Evolutionary conservation across 371 early-diverging fungal species (phyloP), one percentile per base, ranked within the genome.

Genomic region (Dinochytrium kinnereticum): DNA sequence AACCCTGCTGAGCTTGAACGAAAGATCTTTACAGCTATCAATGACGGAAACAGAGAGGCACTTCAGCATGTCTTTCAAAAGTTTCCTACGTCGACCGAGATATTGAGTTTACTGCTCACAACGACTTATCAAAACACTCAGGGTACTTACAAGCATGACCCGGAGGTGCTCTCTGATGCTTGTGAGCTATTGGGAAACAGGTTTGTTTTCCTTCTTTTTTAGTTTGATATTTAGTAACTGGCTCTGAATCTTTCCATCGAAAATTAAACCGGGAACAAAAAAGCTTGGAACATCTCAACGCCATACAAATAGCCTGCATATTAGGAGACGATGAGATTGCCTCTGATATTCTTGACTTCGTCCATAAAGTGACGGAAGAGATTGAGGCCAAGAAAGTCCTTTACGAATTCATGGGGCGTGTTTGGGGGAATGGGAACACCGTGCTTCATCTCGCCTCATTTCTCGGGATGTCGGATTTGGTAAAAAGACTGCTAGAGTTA

Each of bases 381-480:
- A 85, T 88, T 59, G 85, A 85, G 51, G 83, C 88, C 1, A 84
- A 85, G 64, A 87, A 88, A 70, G 84, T 90, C 15, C 82, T 90
- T n/a, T 86, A 82, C 70, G 89, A 88, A 59, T 91, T 91, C 76
- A 83, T 93, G 81, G 86, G 89, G 65, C 85, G 87, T 70, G 78
- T 90, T 36, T 93, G 90, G 89, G 87, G 87, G 21, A 78, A 87
- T 74, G 90, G 91, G 15, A 91, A 92, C 76, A 90, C 91, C 0
- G 84, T 87, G 1, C 78, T 93, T 38, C 92, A 92, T 71, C 68
- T 93, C 61, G 93, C 93, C 1, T 81, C 86, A n/a, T 92, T 90
- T 71, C 71, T 89, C 68, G 90, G 91, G 1, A 89, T 91, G 87
- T 78, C 84, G 1, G 86, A 85, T 36, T 77, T 92, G 50, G 90